Conservation (phyloP, 164 flowering plant species). For the Berberis vulgaris region DNA sequence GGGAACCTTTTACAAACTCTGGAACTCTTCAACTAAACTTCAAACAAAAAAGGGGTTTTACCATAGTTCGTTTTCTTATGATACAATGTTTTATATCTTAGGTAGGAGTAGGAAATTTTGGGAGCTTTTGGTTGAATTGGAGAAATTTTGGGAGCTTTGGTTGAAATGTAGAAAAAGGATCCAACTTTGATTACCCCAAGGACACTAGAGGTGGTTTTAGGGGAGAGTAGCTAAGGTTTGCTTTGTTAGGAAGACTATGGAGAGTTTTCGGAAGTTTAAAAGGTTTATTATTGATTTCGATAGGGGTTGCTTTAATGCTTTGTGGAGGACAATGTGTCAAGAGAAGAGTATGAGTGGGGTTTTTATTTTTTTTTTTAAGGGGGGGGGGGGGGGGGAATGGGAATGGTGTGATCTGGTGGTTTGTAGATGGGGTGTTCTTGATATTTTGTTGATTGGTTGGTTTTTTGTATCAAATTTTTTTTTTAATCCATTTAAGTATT, state of each 20-base stretch:
- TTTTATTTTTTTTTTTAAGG: too few relatives aligned
- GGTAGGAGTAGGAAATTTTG: conserved; percentile 55
- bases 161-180: conserved; percentile 49
- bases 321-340: conserved; percentile 77
- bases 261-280: conserved; percentile 49
- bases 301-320: conserved; percentile 51
- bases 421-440: too few relatives aligned
- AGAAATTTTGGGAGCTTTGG: conserved; percentile 47
- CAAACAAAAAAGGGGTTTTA: conserved; percentile 39
- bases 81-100: conserved; percentile 69
- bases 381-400: too few relatives aligned
- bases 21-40: conserved; percentile 46
- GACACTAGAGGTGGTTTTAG: conserved; percentile 59
- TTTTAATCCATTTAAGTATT: too few relatives aligned
- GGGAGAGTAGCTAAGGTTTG: conserved; percentile 75
- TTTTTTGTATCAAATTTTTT: too few relatives aligned
- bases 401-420: too few relatives aligned
- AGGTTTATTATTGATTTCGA: conserved; percentile 43
- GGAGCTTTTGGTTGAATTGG: not conserved
- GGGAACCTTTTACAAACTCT: conserved; percentile 57
- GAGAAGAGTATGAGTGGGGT: conserved; percentile 90
- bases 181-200: conserved; percentile 43
- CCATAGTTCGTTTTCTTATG: conserved; percentile 55
- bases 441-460: too few relatives aligned
- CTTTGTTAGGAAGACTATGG: conserved; percentile 68